Evolutionary conservation across 2,329 filamentous ascomycete species (phyloP), one percentile per base, ranked within the genome.

Genomic region (Tolypocladium amazonense): DNA sequence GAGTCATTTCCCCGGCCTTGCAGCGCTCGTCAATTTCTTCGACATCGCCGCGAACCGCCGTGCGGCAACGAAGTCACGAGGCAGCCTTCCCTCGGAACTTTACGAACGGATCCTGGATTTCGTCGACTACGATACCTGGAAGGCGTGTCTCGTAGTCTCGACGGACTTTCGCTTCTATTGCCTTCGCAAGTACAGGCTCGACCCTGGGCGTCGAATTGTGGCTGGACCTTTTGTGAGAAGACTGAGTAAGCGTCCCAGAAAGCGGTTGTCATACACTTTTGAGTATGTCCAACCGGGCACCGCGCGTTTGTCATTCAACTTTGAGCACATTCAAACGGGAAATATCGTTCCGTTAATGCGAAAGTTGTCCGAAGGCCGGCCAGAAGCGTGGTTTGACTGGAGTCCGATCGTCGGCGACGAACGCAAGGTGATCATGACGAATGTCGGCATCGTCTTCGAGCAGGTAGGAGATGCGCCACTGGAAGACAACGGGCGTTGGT

Each of bases 21-120:
- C 60, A 18, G 61, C 64, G 14, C 63, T 67, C n/a, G 59, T 66
- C 54, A 64, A 64, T 35, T 65, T 67, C 61, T 66, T 65, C 56
- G 59, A 65, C 2, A 58, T 61, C 43, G 64, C 65, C 30, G 60
- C 56, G 1, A 62, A 11, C 43, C 59, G 63, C 18, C 59, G 56
- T 23, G 45, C 58, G 43, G 54, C 62, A 33, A 59, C 59, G 38
- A 63, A 43, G 39, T 60, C 58, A 20, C 33, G 1, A 58, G 63
- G 61, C 0, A 47, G 38, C 23, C 56, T 66, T 25, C 61, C 63
- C 4, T 30, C 25, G 14, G 65, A 67, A 30, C 41, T 67, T 25
- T 64, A 62, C 38, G 54, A 53, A 41, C 53, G 15, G 6, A 62
- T 67, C 45, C 25, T 67, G 9, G 61, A 63, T 39, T 63, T 61